Percentiles rank a stretch among this genome's conserved stretches.
These are phyloP conservation scores for Exserohilum rostratum DNA, from an alignment of 2,329 filamentous ascomycete species.

Conservation along the genomic window DNA sequence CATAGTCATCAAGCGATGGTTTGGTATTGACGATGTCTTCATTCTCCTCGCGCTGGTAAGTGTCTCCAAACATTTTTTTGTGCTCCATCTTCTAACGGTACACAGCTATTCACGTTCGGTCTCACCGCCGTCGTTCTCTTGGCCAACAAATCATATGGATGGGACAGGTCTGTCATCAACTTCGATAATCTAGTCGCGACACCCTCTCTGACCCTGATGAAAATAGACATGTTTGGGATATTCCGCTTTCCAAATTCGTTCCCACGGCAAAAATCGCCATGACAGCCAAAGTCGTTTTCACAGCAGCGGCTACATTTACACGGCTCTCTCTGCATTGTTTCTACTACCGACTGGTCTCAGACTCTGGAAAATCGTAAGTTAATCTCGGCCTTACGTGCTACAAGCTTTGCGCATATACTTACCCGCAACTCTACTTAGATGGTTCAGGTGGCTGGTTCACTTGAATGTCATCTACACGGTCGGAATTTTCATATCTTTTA, in stretches of 20 bases:
- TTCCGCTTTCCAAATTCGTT: constrained; percentile 35
- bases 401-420: background rate
- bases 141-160: constrained; percentile 51
- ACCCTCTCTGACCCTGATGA: background rate
- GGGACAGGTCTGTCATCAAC: constrained; percentile 29
- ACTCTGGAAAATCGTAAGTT: constrained; percentile 40
- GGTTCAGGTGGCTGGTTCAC: constrained; percentile 51
- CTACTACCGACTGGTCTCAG: constrained; percentile 53
- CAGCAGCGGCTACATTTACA: constrained; percentile 51
- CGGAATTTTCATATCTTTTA: constrained; percentile 47
- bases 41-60: constrained; percentile 50
- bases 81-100: constrained; percentile 5
- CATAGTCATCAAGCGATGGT: constrained; percentile 50
- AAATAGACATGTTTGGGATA: constrained; percentile 52
- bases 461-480: constrained; percentile 47
- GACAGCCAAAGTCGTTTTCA: constrained; percentile 52
- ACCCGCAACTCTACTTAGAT: constrained; percentile 3
- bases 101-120: constrained; percentile 47
- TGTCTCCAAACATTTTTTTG: background rate
- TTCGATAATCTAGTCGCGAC: background rate
- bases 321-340: constrained; percentile 54
- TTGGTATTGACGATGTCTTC: constrained; percentile 52
- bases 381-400: too few relatives aligned
- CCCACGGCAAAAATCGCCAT: constrained; percentile 48
- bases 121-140: constrained; percentile 49